Percentiles rank a stretch among this genome's conserved stretches.
phyloP scores from a whole-genome alignment of 1,284 basidiomycete genomes.

The Phlebopus sp. region DNA sequence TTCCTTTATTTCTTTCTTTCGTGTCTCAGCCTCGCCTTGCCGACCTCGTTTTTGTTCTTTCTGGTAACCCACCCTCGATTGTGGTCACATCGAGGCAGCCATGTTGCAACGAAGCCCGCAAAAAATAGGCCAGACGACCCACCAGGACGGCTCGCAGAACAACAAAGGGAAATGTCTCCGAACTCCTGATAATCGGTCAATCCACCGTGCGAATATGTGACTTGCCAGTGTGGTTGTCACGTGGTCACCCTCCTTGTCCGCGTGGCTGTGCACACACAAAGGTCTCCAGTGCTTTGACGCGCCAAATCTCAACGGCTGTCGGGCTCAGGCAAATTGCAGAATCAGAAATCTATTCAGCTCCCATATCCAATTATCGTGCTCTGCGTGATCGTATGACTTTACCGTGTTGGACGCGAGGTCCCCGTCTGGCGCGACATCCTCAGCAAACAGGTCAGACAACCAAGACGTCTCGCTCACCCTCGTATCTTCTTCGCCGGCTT shows the following conservation, averaged over 20 bases:
- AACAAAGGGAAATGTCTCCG: conserved; percentile 9
- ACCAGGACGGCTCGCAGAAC: conserved; percentile 15
- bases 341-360: neutral
- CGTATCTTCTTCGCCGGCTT: conserved; percentile 71
- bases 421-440: conserved; percentile 38
- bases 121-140: conserved; percentile 17
- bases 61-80: conserved; percentile 37
- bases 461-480: conserved; percentile 49
- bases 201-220: conserved; percentile 29
- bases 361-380: conserved; percentile 18
- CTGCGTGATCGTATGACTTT: conserved; percentile 69
- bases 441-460: neutral
- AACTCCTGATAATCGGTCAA: conserved; percentile 6
- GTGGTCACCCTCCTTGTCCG: conserved; percentile 2
- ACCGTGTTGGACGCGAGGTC: conserved; percentile 72
- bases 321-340: too few relatives aligned
- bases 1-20: conserved; percentile 38
- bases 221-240: conserved; percentile 22
- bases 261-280: conserved; percentile 1
- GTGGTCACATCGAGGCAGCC: conserved; percentile 34
- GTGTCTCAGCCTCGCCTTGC: conserved; percentile 38
- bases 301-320: too few relatives aligned
- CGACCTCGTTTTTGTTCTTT: conserved; percentile 41
- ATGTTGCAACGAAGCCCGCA: conserved; percentile 27
- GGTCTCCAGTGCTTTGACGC: neutral